phyloP scores from a whole-genome alignment of 176 grass and related monocot species.

The Cymbopogon citratus region DNA sequence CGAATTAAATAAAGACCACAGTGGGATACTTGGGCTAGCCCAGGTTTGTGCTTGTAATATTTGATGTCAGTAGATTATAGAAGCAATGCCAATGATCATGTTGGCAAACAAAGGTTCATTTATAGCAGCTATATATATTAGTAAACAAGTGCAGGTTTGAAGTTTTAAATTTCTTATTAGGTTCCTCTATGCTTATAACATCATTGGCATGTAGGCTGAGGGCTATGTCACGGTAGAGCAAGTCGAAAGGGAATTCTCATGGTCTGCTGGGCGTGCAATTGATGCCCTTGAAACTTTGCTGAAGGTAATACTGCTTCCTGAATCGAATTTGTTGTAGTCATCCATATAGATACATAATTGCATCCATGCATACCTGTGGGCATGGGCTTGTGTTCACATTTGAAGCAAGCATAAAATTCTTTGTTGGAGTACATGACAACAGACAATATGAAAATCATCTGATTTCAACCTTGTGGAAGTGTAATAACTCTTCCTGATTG shows the following conservation, averaged over 20 bases:
- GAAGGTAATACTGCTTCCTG: conserved; percentile 48
- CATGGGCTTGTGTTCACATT: neutral
- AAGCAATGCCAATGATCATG: neutral
- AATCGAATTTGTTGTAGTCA: neutral
- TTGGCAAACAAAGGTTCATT: neutral
- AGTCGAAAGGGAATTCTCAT: conserved; percentile 67
- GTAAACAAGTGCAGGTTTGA: neutral
- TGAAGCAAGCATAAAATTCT: no score
- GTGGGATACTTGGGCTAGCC: conserved; percentile 92
- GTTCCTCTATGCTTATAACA: neutral
- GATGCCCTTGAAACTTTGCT: conserved; percentile 86
- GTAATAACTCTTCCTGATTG: neutral
- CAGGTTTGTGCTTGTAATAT: conserved; percentile 62
- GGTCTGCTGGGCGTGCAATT: conserved; percentile 65
- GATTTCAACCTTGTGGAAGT: neutral
- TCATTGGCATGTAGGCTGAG: conserved; percentile 52
- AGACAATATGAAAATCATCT: neutral
- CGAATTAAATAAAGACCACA: conserved; percentile 95
- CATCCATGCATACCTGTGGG: neutral
- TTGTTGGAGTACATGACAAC: no score
- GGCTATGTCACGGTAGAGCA: conserved; percentile 82
- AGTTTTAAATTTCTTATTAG: neutral
- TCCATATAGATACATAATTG: neutral
- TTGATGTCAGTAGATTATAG: neutral
- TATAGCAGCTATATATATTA: neutral